Conservation (phyloP, 768 basidiomycete species). For the Tricholoma bakamatsutake region DNA sequence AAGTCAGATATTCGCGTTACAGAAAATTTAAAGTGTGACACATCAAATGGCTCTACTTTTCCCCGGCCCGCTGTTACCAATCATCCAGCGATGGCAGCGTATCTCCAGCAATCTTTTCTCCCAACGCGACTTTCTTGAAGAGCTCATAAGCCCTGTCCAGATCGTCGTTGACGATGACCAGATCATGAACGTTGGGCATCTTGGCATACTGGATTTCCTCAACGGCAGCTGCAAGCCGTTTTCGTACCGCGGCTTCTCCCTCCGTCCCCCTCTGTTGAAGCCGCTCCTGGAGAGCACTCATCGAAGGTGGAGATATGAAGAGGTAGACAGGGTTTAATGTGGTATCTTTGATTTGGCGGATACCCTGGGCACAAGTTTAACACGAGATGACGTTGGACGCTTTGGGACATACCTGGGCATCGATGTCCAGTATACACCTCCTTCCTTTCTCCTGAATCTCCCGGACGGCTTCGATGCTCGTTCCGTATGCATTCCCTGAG, state of each 20-base stretch:
- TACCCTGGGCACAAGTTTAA: slow-evolving; percentile 53
- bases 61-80: slow-evolving; percentile 1
- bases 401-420: slow-evolving; percentile 69
- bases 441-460: slow-evolving; percentile 61
- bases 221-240: slow-evolving; percentile 71
- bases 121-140: slow-evolving; percentile 75
- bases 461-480: slow-evolving; percentile 71
- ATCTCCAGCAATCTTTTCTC: slow-evolving; percentile 57
- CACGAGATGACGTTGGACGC: neutral
- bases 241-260: slow-evolving; percentile 60
- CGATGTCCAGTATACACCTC: slow-evolving; percentile 93
- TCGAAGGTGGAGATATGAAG: slow-evolving; percentile 86
- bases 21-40: neutral
- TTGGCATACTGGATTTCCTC: slow-evolving; percentile 83
- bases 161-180: slow-evolving; percentile 89
- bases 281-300: slow-evolving; percentile 63
- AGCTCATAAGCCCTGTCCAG: slow-evolving; percentile 74
- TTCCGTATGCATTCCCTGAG: slow-evolving; percentile 91
- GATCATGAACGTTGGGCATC: slow-evolving; percentile 65
- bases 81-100: slow-evolving; percentile 61
- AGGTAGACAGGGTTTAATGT: slow-evolving; percentile 80
- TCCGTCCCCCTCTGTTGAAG: slow-evolving; percentile 83
- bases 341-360: slow-evolving; percentile 85
- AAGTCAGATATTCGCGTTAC: neutral
- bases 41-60: neutral